These are phyloP conservation scores for Flaveria trinervia DNA, from an alignment of 129 eudicot species.

Conservation along the genomic window DNA sequence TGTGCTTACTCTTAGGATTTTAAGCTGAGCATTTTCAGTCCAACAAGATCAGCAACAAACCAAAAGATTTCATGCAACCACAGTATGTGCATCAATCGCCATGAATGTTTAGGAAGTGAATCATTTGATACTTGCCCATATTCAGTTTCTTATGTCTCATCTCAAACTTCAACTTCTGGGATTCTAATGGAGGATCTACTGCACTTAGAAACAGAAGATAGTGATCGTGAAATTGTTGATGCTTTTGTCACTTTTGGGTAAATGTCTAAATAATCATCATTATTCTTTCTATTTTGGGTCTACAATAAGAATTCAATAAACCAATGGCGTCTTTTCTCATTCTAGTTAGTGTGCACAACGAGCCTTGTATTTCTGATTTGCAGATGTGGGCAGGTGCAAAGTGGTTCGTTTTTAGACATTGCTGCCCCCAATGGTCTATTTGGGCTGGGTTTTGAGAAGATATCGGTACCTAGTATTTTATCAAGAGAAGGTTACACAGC, in stretches of 20 bases:
- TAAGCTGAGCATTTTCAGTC: conserved; percentile 80
- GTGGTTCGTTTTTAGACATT: conserved; percentile 86
- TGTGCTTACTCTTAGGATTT: conserved; percentile 52
- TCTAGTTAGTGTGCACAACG: neutral
- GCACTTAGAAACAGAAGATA: conserved; percentile 65
- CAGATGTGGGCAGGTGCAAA: conserved; percentile 97
- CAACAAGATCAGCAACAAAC: conserved; percentile 75
- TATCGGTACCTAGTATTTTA: conserved; percentile 86
- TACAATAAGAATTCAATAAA: conserved; percentile 9
- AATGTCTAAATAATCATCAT: conserved; percentile 21
- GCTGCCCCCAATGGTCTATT: conserved; percentile 96
- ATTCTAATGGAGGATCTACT: conserved; percentile 85
- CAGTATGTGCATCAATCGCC: conserved; percentile 52
- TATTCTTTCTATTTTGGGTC: neutral
- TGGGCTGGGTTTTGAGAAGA: conserved; percentile 82
- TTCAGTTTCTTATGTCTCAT: conserved; percentile 79
- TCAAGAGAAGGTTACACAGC: conserved; percentile 68
- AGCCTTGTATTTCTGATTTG: conserved; percentile 21
- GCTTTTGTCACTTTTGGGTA: conserved; percentile 88
- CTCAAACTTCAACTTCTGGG: conserved; percentile 94
- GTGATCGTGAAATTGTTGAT: conserved; percentile 48
- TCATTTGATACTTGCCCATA: conserved; percentile 65
- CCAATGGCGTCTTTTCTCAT: neutral
- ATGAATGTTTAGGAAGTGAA: conserved; percentile 50
- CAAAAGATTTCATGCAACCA: conserved; percentile 70